These are phyloP conservation scores for Metarhizium anisopliae DNA, from an alignment of 2,329 filamentous ascomycete species.

Conservation along the genomic window DNA sequence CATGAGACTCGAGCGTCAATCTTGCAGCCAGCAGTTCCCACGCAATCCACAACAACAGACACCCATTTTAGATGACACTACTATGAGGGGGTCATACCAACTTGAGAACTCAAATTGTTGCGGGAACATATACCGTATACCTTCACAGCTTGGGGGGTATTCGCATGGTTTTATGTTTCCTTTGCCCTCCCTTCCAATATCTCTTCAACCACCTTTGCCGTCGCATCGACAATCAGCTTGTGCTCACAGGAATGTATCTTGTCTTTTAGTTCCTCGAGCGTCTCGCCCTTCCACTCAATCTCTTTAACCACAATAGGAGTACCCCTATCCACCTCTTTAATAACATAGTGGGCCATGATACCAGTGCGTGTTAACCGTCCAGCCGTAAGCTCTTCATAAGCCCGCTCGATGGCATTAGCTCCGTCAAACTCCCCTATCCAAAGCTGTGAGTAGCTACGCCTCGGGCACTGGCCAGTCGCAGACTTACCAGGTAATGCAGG, in stretches of 20 bases:
- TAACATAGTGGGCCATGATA: slow-evolving; percentile 85
- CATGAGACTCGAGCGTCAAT: too few species aligned
- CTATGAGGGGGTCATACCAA: too few species aligned
- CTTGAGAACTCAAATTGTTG: background rate
- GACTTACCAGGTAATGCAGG: slow-evolving; percentile 51
- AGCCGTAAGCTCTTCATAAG: slow-evolving; percentile 61
- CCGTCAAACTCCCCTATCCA: slow-evolving; percentile 63
- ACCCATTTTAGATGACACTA: too few species aligned
- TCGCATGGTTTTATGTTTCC: background rate
- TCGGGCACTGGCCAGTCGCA: background rate
- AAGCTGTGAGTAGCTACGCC: slow-evolving; percentile 3
- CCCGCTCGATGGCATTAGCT: slow-evolving; percentile 66
- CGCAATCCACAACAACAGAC: too few species aligned
- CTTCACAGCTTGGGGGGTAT: background rate
- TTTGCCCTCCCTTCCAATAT: slow-evolving; percentile 17
- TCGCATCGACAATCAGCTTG: slow-evolving; percentile 68
- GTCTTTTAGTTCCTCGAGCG: slow-evolving; percentile 55
- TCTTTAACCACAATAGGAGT: slow-evolving; percentile 44
- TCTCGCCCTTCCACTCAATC: slow-evolving; percentile 55
- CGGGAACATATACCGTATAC: background rate
- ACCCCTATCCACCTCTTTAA: slow-evolving; percentile 71
- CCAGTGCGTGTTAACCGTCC: slow-evolving; percentile 63
- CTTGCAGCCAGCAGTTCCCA: too few species aligned
- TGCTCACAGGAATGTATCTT: slow-evolving; percentile 73
- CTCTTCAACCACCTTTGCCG: slow-evolving; percentile 36